Percentiles rank a stretch among this genome's conserved stretches.
These are phyloP conservation scores for Trichoderma erinaceum DNA, from an alignment of 495 filamentous ascomycete species.

Conservation along the genomic window DNA sequence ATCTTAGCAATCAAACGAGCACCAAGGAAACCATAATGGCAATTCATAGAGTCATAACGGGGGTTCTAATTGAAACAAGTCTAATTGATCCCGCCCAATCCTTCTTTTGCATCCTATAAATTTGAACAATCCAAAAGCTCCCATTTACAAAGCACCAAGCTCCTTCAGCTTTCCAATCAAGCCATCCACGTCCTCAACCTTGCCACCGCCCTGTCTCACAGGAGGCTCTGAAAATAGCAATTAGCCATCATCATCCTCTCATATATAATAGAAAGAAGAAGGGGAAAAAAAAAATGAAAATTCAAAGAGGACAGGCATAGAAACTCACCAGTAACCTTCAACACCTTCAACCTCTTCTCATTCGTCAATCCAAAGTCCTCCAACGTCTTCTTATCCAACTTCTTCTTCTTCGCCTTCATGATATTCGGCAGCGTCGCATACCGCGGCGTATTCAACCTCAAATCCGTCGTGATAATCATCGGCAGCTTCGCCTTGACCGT, in stretches of 20 bases:
- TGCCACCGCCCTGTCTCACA: slow-evolving; percentile 83
- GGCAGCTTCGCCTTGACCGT: slow-evolving; percentile 78
- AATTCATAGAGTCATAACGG: neutral
- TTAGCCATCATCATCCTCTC: slow-evolving; percentile 24
- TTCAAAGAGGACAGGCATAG: slow-evolving; percentile 3
- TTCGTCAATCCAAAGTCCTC: slow-evolving; percentile 72
- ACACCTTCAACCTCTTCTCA: slow-evolving; percentile 70
- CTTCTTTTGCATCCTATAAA: neutral
- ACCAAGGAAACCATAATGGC: neutral
- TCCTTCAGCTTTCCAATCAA: slow-evolving; percentile 91
- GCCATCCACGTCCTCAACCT: slow-evolving; percentile 94
- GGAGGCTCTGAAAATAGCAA: slow-evolving; percentile 60
- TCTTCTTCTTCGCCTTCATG: slow-evolving; percentile 99
- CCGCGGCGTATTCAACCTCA: slow-evolving; percentile 88
- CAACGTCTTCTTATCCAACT: slow-evolving; percentile 81
- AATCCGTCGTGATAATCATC: slow-evolving; percentile 88
- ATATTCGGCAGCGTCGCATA: slow-evolving; percentile 97
- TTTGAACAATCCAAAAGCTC: neutral
- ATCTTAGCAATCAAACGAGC: too few relatives aligned
- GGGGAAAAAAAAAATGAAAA: slow-evolving; percentile 8
- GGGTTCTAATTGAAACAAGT: neutral
- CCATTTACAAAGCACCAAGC: slow-evolving; percentile 73
- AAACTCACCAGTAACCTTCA: slow-evolving; percentile 74
- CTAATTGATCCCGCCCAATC: neutral
- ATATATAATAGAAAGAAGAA: neutral